Base-by-base conservation (phyloP, 371 early-diverging fungal species). In the Cladochytrium tenue region DNA sequence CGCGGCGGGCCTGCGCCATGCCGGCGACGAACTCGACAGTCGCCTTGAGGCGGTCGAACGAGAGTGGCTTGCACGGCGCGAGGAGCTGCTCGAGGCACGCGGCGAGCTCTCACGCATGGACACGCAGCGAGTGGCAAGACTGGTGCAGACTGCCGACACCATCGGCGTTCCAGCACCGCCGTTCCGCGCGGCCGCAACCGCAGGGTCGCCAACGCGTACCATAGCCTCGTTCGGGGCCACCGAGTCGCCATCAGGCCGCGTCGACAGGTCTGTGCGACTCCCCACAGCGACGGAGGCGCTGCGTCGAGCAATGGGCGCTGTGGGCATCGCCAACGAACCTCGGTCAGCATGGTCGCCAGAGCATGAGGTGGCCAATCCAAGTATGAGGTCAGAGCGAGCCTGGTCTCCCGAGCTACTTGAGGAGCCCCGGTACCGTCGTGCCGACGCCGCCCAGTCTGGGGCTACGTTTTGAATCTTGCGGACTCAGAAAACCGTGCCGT, bases 41-140 rank as follows among this genome's bases (percentile, higher is more conserved):
- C 36, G 52, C 35, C 72, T 81, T 56, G n/a, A 63, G 17, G 70
- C 70, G 25, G 23, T 83, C 15, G 78, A 77, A 57, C 62, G 62
- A n/a, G 81, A 81, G 64, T 83, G 83, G 83, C 51, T 70, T 3
- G 64, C 64, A 3, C 68, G 83, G 27, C 60, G 75, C 3, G 70
- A 75, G 34, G 76, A 83, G 58, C 62, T 83, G 77, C 53, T 69
- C 30, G 17, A 58, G 0, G 77, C 73, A 17, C 66, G 79, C 15
- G 64, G 76, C 36, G 75, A 76, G 31, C 59, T 70, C 32, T 55
- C 67, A 0, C 27, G 65, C 30, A 58, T 71, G 1, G 75, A 80
- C 52, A 26, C 56, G n/a, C 35, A 56, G 5, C 60, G 80, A n/a
- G 33, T 69, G 20, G 71, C 71, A 35, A 25, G 66, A 31, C 56